Evolutionary conservation across 2,329 filamentous ascomycete species (phyloP), one percentile per base, ranked within the genome.

Genomic region (Aphanoascus verrucosus): DNA sequence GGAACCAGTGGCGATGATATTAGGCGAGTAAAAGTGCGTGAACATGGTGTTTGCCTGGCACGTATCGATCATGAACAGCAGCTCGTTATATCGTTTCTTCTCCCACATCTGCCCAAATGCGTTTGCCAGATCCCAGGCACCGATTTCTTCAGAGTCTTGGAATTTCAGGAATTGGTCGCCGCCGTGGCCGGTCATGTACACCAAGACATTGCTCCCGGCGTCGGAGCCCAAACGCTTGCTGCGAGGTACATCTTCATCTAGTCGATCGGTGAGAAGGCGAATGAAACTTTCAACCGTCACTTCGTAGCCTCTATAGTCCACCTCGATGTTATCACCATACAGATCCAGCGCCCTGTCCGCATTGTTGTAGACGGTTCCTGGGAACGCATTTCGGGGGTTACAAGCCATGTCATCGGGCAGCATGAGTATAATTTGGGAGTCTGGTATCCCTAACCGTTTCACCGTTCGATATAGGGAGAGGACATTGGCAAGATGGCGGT

Each of bases 31-130:
- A 65, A 98, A 88, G 63, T 95, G 91, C 67, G 84, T 91, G 74
- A 95, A 98, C 89, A 98, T 96, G 32, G 93, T 98, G 69, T 98
- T 98, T 53, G 93, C 93, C 73, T 98, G 93, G 74, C 93, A 98
- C 0, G 93, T 98, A 69, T 98, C 93, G 71, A 98, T 98, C 93
- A 98, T 98, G 76, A 98, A 98, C 55, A 98, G 81, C 61, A 98
- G 83, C 71, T 98, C 93, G 68, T 97, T 88, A 71, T 97, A 98
- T 76, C 93, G 84, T 75, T 94, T 94, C 82, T 98, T 98, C 78
- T 98, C 93, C 87, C 90, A 96, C 93, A 98, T 98, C 75, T 98
- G 91, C 71, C 94, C 89, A 68, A 98, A 97, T 0, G 93, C 93
- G 69, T 98, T 88, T 4, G 94, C 93, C 54, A 98, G 75, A 72